Base-by-base conservation (phyloP, 768 basidiomycete genomes). In the Daedaleopsis sinensis region DNA sequence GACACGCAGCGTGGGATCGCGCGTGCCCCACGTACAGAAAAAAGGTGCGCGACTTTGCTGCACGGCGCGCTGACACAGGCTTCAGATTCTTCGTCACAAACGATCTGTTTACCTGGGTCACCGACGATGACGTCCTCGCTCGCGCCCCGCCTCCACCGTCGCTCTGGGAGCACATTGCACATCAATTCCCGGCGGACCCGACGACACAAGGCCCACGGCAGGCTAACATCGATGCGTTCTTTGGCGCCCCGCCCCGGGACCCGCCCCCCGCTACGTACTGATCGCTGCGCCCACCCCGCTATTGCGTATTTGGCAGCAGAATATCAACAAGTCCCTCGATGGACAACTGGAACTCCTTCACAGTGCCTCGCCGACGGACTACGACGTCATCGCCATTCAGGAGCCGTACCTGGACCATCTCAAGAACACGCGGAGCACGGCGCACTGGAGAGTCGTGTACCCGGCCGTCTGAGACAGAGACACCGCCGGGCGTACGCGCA, bases 311-410 rank as follows among this genome's bases (percentile, higher is more conserved):
- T 68, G 67, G 65, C 73, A 74, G n/a, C 51, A 72, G 32, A 77
- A 76, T 37, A 12, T 72, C 1, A 63, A 66, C 61, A 72, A 70
- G 19, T 75, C 72, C 0, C n/a, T 23, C 1, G 57, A 18, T 0
- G 64, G 70, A 0, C 70, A 70, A 39, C 48, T 51, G 8, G 62
- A 63, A 13, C 18, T 72, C 0, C 50, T 74, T 0, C 62, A 70
- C 52, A 23, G 27, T 6, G 18, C 53, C 6, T 16, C 6, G 2
- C 53, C 59, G 0, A 6, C 46, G 0, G 24, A 72, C 6, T 73
- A 61, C 50, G 73, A 81, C 61, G 67, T 82, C 0, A 39, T 78
- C 0, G 59, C 68, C 0, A 16, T 80, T 15, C 79, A 82, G 63
- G 80, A 81, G 71, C 79, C 78, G 2, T 68, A 73, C 60, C 61